Evolutionary conservation across 1,284 basidiomycete species (phyloP).

Genomic region (Malassezia sp.): DNA sequence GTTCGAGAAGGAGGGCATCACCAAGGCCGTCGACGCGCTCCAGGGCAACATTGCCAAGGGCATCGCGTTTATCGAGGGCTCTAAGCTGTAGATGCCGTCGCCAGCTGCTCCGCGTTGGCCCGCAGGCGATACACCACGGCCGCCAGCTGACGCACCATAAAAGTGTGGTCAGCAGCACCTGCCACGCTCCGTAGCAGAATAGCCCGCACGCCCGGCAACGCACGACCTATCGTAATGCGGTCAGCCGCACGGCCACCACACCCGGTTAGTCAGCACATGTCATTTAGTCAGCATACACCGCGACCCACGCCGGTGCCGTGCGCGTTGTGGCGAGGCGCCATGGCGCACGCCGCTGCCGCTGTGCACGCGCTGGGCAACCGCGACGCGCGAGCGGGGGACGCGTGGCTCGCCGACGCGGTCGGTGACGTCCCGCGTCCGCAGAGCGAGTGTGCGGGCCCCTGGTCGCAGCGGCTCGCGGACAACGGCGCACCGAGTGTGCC

Average conservation of each 20-base stretch:
- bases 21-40: constrained; percentile 51
- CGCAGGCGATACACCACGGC: too few relatives aligned
- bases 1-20: constrained; percentile 50
- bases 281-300: not conserved
- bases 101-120: not conserved
- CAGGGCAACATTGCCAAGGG: constrained; percentile 53
- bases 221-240: too few relatives aligned
- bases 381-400: too few relatives aligned
- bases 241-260: too few relatives aligned
- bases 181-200: too few relatives aligned
- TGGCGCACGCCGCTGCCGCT: not conserved
- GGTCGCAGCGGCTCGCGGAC: constrained; percentile 5
- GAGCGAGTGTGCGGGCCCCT: not conserved
- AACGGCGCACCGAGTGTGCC: not conserved
- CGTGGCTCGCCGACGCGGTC: constrained; percentile 3
- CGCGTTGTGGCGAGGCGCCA: not conserved
- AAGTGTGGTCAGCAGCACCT: too few relatives aligned
- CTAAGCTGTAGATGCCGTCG: constrained; percentile 16
- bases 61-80: constrained; percentile 20
- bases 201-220: too few relatives aligned
- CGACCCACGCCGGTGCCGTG: not conserved
- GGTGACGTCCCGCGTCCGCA: not conserved
- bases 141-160: too few relatives aligned
- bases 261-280: too few relatives aligned
- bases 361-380: too few relatives aligned